Conservation (phyloP, 2,329 filamentous ascomycete genomes). For the Clathrospora elynae region DNA sequence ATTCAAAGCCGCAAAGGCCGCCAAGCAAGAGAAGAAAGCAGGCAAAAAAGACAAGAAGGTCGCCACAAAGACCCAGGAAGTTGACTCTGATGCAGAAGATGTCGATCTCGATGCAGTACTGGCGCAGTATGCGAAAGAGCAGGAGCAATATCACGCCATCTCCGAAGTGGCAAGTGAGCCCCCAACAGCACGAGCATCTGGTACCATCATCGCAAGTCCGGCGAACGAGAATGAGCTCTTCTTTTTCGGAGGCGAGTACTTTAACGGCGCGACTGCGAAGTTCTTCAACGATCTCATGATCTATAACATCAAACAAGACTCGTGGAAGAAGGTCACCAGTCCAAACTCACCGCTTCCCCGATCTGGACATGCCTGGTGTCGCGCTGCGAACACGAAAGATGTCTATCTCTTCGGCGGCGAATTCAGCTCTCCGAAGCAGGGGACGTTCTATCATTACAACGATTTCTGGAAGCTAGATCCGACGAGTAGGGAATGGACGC, state of each 20-base stretch:
- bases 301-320: slow-evolving; percentile 78
- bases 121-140: slow-evolving; percentile 86
- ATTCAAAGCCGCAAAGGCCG: slow-evolving; percentile 59
- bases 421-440: slow-evolving; percentile 95
- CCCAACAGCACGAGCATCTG: slow-evolving; percentile 77
- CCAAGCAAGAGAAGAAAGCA: slow-evolving; percentile 87
- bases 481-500: slow-evolving; percentile 82
- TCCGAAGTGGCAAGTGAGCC: slow-evolving; percentile 77
- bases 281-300: slow-evolving; percentile 72
- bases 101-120: slow-evolving; percentile 92
- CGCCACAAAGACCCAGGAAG: slow-evolving; percentile 71
- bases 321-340: slow-evolving; percentile 88
- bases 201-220: slow-evolving; percentile 83
- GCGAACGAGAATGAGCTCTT: slow-evolving; percentile 86
- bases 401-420: slow-evolving; percentile 96
- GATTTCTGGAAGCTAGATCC: slow-evolving; percentile 97
- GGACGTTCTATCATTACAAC: slow-evolving; percentile 98
- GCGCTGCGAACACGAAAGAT: slow-evolving; percentile 80
- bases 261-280: slow-evolving; percentile 82
- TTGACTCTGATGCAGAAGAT: slow-evolving; percentile 88
- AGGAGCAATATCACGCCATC: slow-evolving; percentile 92
- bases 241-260: slow-evolving; percentile 93
- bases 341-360: slow-evolving; percentile 90
- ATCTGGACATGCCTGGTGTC: slow-evolving; percentile 92
- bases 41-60: slow-evolving; percentile 76